phyloP scores from a whole-genome alignment of 225 moss, liverwort and hornwort species.

The Anthoceros angustus region DNA sequence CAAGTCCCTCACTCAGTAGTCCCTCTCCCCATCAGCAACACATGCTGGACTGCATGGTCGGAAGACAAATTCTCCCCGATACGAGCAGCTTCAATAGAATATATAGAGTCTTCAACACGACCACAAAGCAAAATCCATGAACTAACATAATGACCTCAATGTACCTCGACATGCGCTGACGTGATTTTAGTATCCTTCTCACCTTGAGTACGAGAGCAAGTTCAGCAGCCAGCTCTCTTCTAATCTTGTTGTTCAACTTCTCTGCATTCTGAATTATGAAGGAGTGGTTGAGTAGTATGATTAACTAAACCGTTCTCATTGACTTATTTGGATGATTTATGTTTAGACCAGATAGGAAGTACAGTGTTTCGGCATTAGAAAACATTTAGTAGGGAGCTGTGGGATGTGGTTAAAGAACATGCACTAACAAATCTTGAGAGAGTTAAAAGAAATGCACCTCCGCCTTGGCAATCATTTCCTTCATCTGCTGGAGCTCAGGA shows the following conservation, averaged over 20 bases:
- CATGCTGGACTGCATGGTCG: no score
- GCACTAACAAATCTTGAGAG: background rate
- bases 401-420: no score
- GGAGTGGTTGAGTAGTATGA: background rate
- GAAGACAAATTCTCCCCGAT: no score
- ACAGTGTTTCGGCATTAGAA: no score
- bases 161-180: conserved; percentile 4
- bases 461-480: conserved; percentile 29
- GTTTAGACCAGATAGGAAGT: no score
- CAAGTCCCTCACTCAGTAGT: no score
- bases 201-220: background rate
- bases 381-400: no score
- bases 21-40: no score
- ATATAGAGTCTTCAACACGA: no score
- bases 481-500: conserved; percentile 49
- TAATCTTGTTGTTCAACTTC: conserved; percentile 5
- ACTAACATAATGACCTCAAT: background rate
- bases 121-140: background rate
- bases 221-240: conserved; percentile 4
- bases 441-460: conserved; percentile 26
- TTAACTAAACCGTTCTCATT: background rate
- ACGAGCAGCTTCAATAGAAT: no score
- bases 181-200: background rate
- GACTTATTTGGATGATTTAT: background rate
- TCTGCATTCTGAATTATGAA: conserved; percentile 2